Evolutionary conservation across 352 stramenopile species (phyloP).

Genomic region (Globisporangium megalacanthum): DNA sequence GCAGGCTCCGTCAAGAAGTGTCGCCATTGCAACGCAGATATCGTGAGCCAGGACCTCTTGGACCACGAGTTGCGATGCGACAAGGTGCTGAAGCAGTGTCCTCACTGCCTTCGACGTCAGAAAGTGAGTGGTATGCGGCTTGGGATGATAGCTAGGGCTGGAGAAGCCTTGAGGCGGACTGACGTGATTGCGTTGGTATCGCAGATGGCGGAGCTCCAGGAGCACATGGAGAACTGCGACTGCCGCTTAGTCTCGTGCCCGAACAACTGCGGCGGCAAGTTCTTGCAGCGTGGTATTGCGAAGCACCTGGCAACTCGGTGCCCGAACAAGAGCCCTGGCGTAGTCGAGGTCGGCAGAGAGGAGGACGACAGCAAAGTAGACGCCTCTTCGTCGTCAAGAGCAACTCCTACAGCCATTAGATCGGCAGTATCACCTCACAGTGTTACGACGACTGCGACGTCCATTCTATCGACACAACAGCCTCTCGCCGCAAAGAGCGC

Average conservation of each 20-base stretch:
- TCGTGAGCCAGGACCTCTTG: constrained; percentile 37
- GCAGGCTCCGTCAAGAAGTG: constrained; percentile 46
- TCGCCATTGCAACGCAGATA: constrained; percentile 48
- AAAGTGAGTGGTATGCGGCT: constrained; percentile 27
- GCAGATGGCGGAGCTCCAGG: constrained; percentile 64
- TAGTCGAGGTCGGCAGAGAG: neutral
- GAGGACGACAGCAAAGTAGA: neutral
- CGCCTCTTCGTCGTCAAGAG: no score
- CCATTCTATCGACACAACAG: neutral
- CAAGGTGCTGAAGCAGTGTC: constrained; percentile 79
- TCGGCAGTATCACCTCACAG: no score
- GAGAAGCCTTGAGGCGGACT: neutral
- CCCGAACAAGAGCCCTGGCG: constrained; percentile 24
- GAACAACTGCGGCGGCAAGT: constrained; percentile 75
- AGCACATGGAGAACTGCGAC: constrained; percentile 81
- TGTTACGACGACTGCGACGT: no score
- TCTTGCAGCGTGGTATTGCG: constrained; percentile 65
- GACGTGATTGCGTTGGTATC: neutral
- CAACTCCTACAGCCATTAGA: no score
- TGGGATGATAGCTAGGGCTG: neutral
- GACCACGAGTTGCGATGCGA: constrained; percentile 77
- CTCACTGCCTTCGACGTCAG: constrained; percentile 71
- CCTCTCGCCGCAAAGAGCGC: neutral
- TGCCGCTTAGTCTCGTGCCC: constrained; percentile 71
- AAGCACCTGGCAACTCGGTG: constrained; percentile 75